phyloP scores from a whole-genome alignment of 1,284 basidiomycete genomes.

The Cronartium quercuum region DNA sequence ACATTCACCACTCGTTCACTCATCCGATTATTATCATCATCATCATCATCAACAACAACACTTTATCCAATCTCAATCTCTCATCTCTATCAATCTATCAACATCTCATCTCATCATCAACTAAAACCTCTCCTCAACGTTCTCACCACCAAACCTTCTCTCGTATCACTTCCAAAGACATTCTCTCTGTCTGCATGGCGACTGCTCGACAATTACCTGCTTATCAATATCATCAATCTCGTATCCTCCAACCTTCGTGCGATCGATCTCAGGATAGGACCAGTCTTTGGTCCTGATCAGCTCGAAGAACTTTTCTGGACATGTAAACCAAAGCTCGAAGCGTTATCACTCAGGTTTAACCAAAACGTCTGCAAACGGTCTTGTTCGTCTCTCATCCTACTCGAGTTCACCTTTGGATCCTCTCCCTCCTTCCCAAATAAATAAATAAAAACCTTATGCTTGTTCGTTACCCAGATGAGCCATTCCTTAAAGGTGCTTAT shows the following conservation, averaged over 20 bases:
- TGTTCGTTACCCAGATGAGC: constrained; percentile 16
- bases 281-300: constrained; percentile 30
- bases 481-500: constrained; percentile 37
- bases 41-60: not conserved
- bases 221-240: constrained; percentile 21
- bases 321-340: not conserved
- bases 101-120: not conserved
- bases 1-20: not conserved
- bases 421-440: not conserved
- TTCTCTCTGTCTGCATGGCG: constrained; percentile 6
- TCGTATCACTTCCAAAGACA: not conserved
- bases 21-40: not conserved
- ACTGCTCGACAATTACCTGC: constrained; percentile 11
- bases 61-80: not conserved
- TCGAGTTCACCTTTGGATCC: not conserved
- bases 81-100: constrained; percentile 3
- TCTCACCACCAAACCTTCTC: not conserved
- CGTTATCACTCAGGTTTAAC: constrained; percentile 25
- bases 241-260: not conserved
- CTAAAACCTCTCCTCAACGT: not conserved
- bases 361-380: constrained; percentile 25
- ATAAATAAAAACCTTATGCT: not conserved
- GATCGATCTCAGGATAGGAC: constrained; percentile 18
- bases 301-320: constrained; percentile 23
- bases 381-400: constrained; percentile 5